Evolutionary conservation across 345 rosid species (phyloP), one percentile per base, ranked within the genome.

Genomic region (Brassica nigra): DNA sequence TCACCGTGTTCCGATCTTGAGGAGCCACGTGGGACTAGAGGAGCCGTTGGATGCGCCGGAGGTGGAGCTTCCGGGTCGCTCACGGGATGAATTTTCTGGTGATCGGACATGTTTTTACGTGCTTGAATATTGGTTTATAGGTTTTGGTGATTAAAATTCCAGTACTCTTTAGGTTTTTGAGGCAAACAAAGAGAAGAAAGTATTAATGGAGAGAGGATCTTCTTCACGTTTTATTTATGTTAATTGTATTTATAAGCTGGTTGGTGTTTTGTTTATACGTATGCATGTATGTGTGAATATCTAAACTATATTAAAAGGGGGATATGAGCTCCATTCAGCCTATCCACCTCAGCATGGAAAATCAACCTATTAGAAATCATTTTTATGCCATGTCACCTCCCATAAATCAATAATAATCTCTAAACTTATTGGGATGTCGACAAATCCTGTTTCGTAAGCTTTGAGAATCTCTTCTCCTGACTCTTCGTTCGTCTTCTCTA

Each of bases 1-100:
- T 76, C 70, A 47, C 74, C 77, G 4, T 70, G 23, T 39, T 76
- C 81, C 0, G 98, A 92, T 64, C 80, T 86, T 0, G 85, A 68
- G 3, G 89, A 15, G 66, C 81, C 84, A 9, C 29, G 80, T 15
- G 97, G 86, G 42, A 92, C 84, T 18, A 91, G 76, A 0, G 95
- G 95, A 36, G 68, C 92, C 0, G 88, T 88, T 3, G 91, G 85
- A 62, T 64, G 74, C 28, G 80, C 27, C 62, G 34, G 64, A 8
- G 71, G 79, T 4, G 82, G 84, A 2, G 89, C 85, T 86, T 90
- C 97, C 0, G 80, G 80, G 42, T 92, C 97, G 4, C 33, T 82
- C 8, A 85, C 78, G 0, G 98, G 98, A 74, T 92, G 90, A 74
- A 94, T 81, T 81, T 39, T 88, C 65, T 86, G 90, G 3, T 84